Percentiles rank a stretch among this genome's conserved stretches.
Conservation (phyloP, 2,329 filamentous ascomycete genomes). For the Boeremia lycopersici region DNA sequence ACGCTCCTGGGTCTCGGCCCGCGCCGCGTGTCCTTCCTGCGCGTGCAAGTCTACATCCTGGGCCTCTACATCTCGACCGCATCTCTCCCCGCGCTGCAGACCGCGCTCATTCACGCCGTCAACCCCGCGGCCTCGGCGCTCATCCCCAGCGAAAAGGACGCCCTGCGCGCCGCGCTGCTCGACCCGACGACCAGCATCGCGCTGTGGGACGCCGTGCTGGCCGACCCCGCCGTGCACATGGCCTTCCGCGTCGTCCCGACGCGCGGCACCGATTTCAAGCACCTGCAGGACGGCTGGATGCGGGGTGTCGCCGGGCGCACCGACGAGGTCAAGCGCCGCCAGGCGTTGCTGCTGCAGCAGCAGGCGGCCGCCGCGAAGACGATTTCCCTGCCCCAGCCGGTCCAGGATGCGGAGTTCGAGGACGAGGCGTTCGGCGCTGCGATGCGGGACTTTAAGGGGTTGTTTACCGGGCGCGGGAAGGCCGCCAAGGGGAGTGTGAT, state of each 20-base stretch:
- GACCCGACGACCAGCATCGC: constrained; percentile 72
- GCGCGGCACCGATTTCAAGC: constrained; percentile 92
- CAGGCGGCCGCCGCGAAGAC: constrained; percentile 50
- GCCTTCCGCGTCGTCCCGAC: constrained; percentile 85
- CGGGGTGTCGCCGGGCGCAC: constrained; percentile 79
- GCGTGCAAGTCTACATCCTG: constrained; percentile 92
- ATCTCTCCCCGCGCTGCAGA: constrained; percentile 82
- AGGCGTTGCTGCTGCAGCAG: constrained; percentile 46
- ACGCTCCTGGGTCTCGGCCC: constrained; percentile 87
- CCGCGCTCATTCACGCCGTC: constrained; percentile 74
- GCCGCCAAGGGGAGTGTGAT: constrained; percentile 82
- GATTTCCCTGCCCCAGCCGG: constrained; percentile 39
- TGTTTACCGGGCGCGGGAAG: constrained; percentile 79
- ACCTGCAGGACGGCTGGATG: constrained; percentile 90
- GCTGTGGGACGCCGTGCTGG: constrained; percentile 75
- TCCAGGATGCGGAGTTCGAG: constrained; percentile 57
- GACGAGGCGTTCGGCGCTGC: constrained; percentile 78
- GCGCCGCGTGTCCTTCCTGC: constrained; percentile 85
- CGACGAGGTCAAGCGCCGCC: constrained; percentile 53
- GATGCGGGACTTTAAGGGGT: constrained; percentile 75
- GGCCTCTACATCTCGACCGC: constrained; percentile 87
- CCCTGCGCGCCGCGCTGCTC: constrained; percentile 70
- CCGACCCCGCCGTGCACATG: constrained; percentile 67
- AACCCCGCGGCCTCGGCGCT: constrained; percentile 81
- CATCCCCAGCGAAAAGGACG: constrained; percentile 79